phyloP scores from a whole-genome alignment of 2,329 filamentous ascomycete genomes.

The Colletotrichum trifolii region DNA sequence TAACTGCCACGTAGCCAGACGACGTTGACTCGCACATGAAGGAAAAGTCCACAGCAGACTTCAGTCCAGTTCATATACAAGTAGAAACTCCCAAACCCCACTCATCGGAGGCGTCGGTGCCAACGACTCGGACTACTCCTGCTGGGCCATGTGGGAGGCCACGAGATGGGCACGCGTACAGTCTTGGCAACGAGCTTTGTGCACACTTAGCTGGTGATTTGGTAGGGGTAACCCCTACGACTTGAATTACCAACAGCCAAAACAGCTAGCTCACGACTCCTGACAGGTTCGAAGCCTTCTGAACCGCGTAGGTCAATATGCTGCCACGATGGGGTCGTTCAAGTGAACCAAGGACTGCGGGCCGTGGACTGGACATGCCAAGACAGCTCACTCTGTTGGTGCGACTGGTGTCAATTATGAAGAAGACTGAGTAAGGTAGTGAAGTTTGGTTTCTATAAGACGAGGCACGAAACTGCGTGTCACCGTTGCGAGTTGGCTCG shows the following conservation, averaged over 20 bases:
- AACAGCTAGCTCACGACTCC: conserved; percentile 4
- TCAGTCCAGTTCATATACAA: no score
- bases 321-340: conserved; percentile 7
- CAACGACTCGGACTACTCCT: no score
- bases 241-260: not conserved
- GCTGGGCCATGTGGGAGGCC: no score
- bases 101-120: no score
- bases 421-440: not conserved
- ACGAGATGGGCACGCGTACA: no score
- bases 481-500: not conserved
- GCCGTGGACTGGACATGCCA: not conserved
- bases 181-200: no score
- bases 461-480: not conserved
- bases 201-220: not conserved
- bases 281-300: not conserved
- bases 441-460: conserved; percentile 12
- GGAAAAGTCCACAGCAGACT: no score
- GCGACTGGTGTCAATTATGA: not conserved
- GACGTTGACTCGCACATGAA: no score
- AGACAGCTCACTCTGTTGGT: conserved; percentile 2
- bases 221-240: conserved; percentile 18
- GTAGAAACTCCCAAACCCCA: no score
- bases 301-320: not conserved
- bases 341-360: conserved; percentile 14
- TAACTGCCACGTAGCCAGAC: no score